These are phyloP conservation scores for Podaxis sp. DNA, from an alignment of 768 basidiomycete species.

Conservation along the genomic window DNA sequence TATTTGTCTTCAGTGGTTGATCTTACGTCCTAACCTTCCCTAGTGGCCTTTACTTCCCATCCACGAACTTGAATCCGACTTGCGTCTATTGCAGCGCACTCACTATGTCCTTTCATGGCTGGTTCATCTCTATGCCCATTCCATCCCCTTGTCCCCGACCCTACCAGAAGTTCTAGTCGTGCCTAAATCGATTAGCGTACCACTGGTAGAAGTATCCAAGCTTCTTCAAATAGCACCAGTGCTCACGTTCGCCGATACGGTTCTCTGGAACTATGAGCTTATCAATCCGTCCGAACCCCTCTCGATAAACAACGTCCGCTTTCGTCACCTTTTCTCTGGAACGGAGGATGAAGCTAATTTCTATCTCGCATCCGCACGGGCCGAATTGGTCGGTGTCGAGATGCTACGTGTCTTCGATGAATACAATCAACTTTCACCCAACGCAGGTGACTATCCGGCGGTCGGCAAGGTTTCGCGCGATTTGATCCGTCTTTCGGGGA, in stretches of 20 bases:
- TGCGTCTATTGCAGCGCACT: conserved; percentile 71
- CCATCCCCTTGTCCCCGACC: conserved; percentile 44
- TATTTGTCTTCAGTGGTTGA: not conserved
- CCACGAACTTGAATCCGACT: conserved; percentile 43
- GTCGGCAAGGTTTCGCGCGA: conserved; percentile 69
- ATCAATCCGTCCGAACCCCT: conserved; percentile 53
- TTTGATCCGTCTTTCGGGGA: conserved; percentile 57
- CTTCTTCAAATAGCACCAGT: conserved; percentile 86
- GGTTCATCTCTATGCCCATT: conserved; percentile 87
- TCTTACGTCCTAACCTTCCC: conserved; percentile 1
- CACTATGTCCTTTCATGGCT: conserved; percentile 90
- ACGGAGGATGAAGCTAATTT: conserved; percentile 84
- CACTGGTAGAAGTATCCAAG: conserved; percentile 71
- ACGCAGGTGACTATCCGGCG: conserved; percentile 55
- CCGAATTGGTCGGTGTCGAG: conserved; percentile 84
- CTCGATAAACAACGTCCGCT: conserved; percentile 69
- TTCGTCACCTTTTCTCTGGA: conserved; percentile 74
- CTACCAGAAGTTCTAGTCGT: conserved; percentile 42
- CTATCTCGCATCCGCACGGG: conserved; percentile 77
- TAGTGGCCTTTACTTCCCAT: conserved; percentile 74
- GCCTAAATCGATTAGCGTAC: conserved; percentile 73
- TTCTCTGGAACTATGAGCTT: conserved; percentile 87
- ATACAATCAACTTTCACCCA: conserved; percentile 67
- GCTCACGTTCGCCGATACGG: conserved; percentile 93
- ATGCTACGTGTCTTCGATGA: conserved; percentile 85